Base-by-base conservation (phyloP, 345 rosid genomes). In the Lepidium africanum region DNA sequence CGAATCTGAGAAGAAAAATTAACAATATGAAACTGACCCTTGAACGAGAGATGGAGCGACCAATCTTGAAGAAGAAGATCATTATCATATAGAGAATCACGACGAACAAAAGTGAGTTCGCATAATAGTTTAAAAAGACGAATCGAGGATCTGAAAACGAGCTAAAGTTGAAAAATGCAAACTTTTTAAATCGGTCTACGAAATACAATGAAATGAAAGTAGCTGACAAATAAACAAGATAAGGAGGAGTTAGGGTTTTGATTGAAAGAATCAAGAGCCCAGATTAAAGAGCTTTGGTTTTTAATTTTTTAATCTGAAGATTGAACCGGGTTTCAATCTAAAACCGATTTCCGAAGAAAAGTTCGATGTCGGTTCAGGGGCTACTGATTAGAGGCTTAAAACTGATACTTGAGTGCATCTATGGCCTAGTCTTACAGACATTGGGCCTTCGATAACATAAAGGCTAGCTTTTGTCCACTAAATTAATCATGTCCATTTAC, bases 31-130 rank as follows among this genome's bases (percentile, higher is more conserved):
- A 58, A 58, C 71, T 1, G 3, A 73, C 77, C 72, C 32, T 59
- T 11, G 77, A 73, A 67, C 77, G 77, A 73, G 77, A 66, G 16
- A 59, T 14, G 33, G 77, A 73, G 56, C 72, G 72, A 43, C 63
- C 17, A 51, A 66, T 72, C 72, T 66, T 73, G 7, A 72, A 73
- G 72, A 73, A 73, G 72, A 73, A 66, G 16, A 73, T 73, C 72
- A 73, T 73, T 52, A 33, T 66, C 59, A 39, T 32, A 10, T 2
- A 27, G 12, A 27, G 9, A 67, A 25, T 21, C 41, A 60, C 65
- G 4, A 57, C 1, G 45, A 67, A 21, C 45, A 14, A 48, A 69
- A 59, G 23, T 7, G 46, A n/a, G 12, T 19, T 57, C 54, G 66
- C 77, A 65, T 65, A 65, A 65, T 72, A 72, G 9, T 1, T 53